Percentiles rank a stretch among this genome's conserved stretches.
These are phyloP conservation scores for Zizania palustris DNA, from an alignment of 202 grass and related monocot species.

Conservation along the genomic window DNA sequence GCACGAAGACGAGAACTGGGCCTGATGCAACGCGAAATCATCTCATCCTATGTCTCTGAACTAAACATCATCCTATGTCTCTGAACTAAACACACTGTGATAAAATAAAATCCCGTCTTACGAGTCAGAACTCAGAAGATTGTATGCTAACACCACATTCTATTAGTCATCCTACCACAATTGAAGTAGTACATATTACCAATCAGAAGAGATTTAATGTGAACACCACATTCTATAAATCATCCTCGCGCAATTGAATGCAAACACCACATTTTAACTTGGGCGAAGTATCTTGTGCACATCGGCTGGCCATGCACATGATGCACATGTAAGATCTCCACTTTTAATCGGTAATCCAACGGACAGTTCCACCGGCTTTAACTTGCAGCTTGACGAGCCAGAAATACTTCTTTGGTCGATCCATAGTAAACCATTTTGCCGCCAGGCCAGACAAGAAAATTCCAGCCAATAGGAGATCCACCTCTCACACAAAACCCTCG, in stretches of 20 bases:
- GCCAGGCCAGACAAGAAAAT: conserved; percentile 65
- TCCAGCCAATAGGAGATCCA: conserved; percentile 63
- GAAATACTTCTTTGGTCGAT: conserved; percentile 46
- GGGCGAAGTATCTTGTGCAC: too few species aligned
- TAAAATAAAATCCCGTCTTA: too few species aligned
- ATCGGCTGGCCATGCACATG: too few species aligned
- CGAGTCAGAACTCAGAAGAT: too few species aligned
- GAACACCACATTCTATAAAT: neutral
- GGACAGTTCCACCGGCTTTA: conserved; percentile 16
- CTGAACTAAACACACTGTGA: too few species aligned
- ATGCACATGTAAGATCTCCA: too few species aligned
- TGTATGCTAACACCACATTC: too few species aligned
- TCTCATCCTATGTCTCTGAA: too few species aligned
- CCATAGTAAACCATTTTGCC: conserved; percentile 52
- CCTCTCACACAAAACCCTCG: conserved; percentile 46
- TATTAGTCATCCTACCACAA: neutral
- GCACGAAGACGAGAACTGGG: too few species aligned
- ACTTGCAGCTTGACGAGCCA: conserved; percentile 37
- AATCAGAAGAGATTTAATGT: neutral
- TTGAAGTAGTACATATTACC: neutral
- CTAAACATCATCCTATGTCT: too few species aligned
- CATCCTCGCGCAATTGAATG: neutral
- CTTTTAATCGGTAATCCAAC: too few species aligned
- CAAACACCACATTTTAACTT: neutral
- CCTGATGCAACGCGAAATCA: too few species aligned